Evolutionary conservation across 2,329 filamentous ascomycete genomes (phyloP), one percentile per base, ranked within the genome.

Genomic region (Cadophora gregata): DNA sequence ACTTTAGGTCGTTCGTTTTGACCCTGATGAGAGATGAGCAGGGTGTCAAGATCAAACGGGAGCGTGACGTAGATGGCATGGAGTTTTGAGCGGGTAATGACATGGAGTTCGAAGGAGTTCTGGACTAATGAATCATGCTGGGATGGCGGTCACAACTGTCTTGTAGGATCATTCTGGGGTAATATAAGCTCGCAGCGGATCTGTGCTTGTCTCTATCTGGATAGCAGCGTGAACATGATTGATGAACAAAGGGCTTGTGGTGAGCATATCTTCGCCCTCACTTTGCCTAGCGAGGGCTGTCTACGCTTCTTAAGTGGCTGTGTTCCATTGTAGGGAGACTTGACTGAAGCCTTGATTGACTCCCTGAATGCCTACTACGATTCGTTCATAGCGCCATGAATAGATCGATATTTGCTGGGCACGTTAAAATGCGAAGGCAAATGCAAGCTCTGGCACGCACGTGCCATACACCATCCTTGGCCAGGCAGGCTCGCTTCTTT

Each of bases 1-100:
- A 90, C 72, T 98, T 99, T 79, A 86, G 91, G 72, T 85, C 84
- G 0, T 97, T 97, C 79, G 93, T 98, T 8, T 85, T 87, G 10
- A 85, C 82, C 0, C 78, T 99, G 64, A 84, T 97, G 78, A 94
- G 90, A 78, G 95, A 97, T 67, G 89, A 92, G 73, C 83, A 83
- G 69, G 88, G 83, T 64, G 78, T 81, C 25, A 78, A 76, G 31
- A 78, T 80, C 9, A 86, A 86, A 75, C 78, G 83, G 65, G 84
- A 85, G 72, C 77, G 81, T 47, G 81, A 87, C 31, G 70, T 75
- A 21, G 80, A 90, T 75, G 80, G 80, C 7, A 90, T 91, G 88
- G 89, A 91, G 68, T 91, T 90, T 77, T 91, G 77, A 83, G 14
- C 10, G 14, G 14, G 27, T 24, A 55, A 29, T 60, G 31, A 31